Evolutionary conservation across 2,329 filamentous ascomycete species (phyloP).

Genomic region (Venturia asperata): DNA sequence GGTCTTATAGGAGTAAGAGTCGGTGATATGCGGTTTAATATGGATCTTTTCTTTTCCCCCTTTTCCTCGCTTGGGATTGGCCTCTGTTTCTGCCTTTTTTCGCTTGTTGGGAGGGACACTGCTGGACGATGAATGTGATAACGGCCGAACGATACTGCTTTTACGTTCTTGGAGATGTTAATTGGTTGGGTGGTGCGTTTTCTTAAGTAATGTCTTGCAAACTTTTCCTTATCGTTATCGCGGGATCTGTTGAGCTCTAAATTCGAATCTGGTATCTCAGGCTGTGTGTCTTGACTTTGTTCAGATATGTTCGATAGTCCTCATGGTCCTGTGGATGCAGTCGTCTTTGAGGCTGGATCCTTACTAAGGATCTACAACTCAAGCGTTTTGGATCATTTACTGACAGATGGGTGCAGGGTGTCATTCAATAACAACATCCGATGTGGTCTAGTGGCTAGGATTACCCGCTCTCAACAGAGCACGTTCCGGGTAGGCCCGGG

Average conservation of each 20-base stretch:
- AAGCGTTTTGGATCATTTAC: too few species aligned
- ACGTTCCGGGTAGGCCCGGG: slow-evolving; percentile 19
- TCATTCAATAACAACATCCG: slow-evolving; percentile 6
- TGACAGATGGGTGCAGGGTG: too few species aligned
- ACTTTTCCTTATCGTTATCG: background rate
- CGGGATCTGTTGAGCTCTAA: background rate
- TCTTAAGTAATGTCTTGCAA: background rate
- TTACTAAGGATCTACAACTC: too few species aligned
- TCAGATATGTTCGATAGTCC: too few species aligned
- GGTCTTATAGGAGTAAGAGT: slow-evolving; percentile 1
- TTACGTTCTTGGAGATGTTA: background rate
- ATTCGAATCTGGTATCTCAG: background rate
- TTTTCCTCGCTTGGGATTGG: background rate
- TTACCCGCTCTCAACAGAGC: slow-evolving; percentile 18
- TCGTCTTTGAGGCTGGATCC: too few species aligned
- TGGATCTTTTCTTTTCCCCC: background rate
- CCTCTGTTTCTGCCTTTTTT: background rate
- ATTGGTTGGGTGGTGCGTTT: background rate
- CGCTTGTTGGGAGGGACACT: background rate
- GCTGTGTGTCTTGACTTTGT: too few species aligned
- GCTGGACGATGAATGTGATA: background rate
- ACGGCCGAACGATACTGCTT: background rate
- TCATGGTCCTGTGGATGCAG: too few species aligned
- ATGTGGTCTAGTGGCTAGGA: slow-evolving; percentile 20
- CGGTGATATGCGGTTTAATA: background rate